Base-by-base conservation (phyloP, 345 rosid genomes). In the Euphorbia peplus region DNA sequence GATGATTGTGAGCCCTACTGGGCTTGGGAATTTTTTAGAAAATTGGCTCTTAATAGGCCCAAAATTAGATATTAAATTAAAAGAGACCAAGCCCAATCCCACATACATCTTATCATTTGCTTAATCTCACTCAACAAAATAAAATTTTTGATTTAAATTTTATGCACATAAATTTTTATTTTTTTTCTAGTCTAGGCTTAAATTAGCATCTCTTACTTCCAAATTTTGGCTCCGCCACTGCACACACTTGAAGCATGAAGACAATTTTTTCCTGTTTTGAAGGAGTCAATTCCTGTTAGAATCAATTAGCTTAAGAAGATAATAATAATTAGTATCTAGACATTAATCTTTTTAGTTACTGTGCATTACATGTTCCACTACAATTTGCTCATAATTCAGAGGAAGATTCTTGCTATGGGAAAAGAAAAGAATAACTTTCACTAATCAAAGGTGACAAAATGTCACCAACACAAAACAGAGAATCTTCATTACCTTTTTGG, bases 401-500 rank as follows among this genome's bases (percentile, higher is more conserved):
- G 32, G 29, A 61, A 61, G 48, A 61, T 39, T 37, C 59, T 48
- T 3, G 62, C 29, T 14, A 29, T 37, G 46, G n/a, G 19, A 44
- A 44, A n/a, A n/a, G n/a, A n/a, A 15, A 44, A 44, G 50, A 44
- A 52, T 46, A 32, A 21, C 70, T 52, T 35, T 32, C 32, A 21
- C 8, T 8, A 29, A 66, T 5, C 9, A 47, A 64, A 16, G 22
- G 22, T 48, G 51, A 29, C 15, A 28, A 39, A 28, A 48, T 29
- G 19, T 28, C 37, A 32, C 8, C 15, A 22, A 51, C 50, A 30
- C 26, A 52, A n/a, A 39, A 15, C 3, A 41, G 54, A 67, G 62
- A 67, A 67, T 57, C 64, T 68, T 57, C 22, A n/a, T 44, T n/a
- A 41, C 1, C 64, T 58, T 44, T 68, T 68, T 12, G 26, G 8